Evolutionary conservation across 805 yeast genomes (phyloP).

Genomic region (Candida oleophila): DNA sequence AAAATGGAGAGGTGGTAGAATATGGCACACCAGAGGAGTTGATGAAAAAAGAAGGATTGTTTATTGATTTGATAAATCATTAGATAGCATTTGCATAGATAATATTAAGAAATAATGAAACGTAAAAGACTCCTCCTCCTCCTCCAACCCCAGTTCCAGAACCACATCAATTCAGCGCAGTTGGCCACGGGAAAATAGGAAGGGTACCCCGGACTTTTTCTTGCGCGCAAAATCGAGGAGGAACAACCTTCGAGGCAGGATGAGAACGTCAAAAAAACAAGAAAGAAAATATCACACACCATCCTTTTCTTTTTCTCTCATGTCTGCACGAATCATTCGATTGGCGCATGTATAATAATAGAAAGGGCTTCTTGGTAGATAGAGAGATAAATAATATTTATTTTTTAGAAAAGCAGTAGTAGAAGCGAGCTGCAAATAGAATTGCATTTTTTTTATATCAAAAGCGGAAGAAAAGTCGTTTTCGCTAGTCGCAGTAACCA

Average conservation of each 20-base stretch:
- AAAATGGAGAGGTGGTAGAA: slow-evolving; percentile 23
- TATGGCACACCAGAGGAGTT: slow-evolving; percentile 40
- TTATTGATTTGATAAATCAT: not conserved
- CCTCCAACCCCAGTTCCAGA: too few relatives aligned
- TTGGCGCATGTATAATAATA: too few relatives aligned
- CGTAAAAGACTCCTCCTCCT: too few relatives aligned
- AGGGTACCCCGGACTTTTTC: not conserved
- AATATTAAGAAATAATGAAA: too few relatives aligned
- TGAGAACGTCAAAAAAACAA: not conserved
- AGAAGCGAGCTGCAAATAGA: too few relatives aligned
- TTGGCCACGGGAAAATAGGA: too few relatives aligned
- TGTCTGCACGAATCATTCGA: not conserved
- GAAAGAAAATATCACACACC: not conserved
- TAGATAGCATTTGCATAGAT: not conserved
- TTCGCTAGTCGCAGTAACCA: not conserved
- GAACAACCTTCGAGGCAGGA: not conserved
- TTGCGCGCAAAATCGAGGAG: not conserved
- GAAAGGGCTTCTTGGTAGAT: not conserved
- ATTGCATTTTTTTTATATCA: too few relatives aligned
- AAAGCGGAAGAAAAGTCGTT: too few relatives aligned
- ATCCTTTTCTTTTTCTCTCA: not conserved
- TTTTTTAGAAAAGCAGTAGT: not conserved
- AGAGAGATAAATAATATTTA: not conserved
- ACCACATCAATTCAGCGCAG: too few relatives aligned
- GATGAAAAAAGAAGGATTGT: not conserved